These are phyloP conservation scores for Micromonas pusilla DNA, from an alignment of 139 green algal species.

Conservation along the genomic window DNA sequence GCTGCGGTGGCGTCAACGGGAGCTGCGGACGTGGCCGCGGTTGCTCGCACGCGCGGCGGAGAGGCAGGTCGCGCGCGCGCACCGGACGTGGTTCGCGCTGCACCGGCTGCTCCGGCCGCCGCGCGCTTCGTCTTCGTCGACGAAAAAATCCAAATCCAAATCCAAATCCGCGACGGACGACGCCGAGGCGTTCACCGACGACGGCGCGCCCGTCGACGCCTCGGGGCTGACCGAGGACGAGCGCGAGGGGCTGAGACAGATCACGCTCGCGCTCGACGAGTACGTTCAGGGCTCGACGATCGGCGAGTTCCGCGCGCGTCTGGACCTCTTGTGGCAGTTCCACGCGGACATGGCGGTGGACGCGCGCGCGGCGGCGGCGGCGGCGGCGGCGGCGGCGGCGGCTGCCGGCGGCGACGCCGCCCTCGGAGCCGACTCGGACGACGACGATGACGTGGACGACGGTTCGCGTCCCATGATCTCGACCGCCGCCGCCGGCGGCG, in stretches of 20 bases:
- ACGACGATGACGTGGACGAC: neutral
- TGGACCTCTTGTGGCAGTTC: constrained; percentile 70
- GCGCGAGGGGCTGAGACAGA: constrained; percentile 7
- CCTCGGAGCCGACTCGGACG: neutral
- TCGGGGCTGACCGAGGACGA: neutral
- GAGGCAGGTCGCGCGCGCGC: constrained; percentile 49
- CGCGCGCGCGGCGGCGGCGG: neutral
- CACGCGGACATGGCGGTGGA: constrained; percentile 45
- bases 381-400: neutral
- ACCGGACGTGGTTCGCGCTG: constrained; percentile 84
- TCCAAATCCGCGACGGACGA: constrained; percentile 1
- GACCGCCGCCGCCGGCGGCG: neutral
- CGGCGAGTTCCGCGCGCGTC: constrained; percentile 72
- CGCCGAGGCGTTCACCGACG: neutral
- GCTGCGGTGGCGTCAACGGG: constrained; percentile 77
- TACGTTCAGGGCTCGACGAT: constrained; percentile 81
- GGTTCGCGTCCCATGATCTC: neutral
- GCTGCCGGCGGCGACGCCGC: neutral
- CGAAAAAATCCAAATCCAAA: constrained; percentile 3
- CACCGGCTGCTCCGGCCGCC: constrained; percentile 55
- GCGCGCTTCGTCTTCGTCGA: neutral
- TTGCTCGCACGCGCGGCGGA: constrained; percentile 49
- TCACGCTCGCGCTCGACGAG: constrained; percentile 57
- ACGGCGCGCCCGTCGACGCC: neutral
- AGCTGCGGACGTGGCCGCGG: constrained; percentile 76